These are phyloP conservation scores for Neocatenulostroma microsporum DNA, from an alignment of 2,329 filamentous ascomycete species.

Conservation along the genomic window DNA sequence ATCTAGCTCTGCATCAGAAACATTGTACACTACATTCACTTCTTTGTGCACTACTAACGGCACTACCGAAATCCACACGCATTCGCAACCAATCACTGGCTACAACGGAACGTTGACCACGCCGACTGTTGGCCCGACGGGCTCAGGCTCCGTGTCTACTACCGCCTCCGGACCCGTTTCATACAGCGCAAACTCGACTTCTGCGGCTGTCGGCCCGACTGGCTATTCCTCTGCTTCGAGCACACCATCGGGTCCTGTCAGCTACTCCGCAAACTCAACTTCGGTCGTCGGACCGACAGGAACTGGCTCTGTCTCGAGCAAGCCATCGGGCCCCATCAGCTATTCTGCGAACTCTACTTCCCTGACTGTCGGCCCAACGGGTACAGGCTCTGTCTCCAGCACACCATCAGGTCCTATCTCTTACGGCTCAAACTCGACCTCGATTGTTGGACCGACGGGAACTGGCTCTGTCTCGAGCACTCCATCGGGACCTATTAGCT, in stretches of 20 bases:
- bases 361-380: not conserved
- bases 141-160: too few species aligned
- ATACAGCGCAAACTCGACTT: too few species aligned
- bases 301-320: too few species aligned
- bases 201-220: too few species aligned
- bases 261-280: too few species aligned
- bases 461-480: constrained; percentile 1
- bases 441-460: not conserved
- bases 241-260: not conserved
- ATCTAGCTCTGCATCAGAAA: too few species aligned
- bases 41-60: constrained; percentile 2
- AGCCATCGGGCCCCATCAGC: not conserved
- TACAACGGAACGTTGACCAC: not conserved
- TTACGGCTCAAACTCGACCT: not conserved
- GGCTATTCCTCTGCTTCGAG: not conserved
- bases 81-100: not conserved
- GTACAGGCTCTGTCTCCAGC: not conserved
- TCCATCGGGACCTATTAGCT: not conserved
- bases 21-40: constrained; percentile 3
- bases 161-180: too few species aligned
- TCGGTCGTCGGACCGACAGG: too few species aligned
- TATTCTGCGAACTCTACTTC: constrained; percentile 3
- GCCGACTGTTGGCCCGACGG: not conserved
- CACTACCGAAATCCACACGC: not conserved
- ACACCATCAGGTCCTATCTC: not conserved